Conservation (phyloP, 1,139 yeast species). For the Blastobotrys illinoisensis region DNA sequence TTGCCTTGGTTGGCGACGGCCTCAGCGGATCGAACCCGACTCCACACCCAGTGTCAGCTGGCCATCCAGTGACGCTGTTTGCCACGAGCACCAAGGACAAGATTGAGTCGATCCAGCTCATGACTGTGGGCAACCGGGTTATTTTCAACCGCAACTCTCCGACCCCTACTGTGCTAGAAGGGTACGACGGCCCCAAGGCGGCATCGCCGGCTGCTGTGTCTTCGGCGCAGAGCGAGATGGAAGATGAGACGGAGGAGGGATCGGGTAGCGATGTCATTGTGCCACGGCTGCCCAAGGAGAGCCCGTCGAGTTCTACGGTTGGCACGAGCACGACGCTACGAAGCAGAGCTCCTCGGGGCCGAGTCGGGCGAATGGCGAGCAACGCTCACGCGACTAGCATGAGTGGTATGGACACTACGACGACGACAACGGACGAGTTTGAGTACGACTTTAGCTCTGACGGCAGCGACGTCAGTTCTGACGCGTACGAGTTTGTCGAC, state of each 20-base stretch:
- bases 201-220: conserved; percentile 8
- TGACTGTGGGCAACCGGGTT: background rate
- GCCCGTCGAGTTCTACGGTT: conserved; percentile 12
- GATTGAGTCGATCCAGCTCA: background rate
- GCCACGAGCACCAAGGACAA: background rate
- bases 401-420: background rate
- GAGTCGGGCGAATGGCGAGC: background rate
- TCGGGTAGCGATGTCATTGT: conserved; percentile 15
- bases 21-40: background rate
- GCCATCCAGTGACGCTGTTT: background rate
- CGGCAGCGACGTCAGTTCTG: background rate
- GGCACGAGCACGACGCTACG: conserved; percentile 1
- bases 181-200: background rate
- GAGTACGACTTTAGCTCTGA: background rate
- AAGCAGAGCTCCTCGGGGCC: background rate
- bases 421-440: background rate
- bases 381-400: background rate
- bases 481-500: conserved; percentile 14
- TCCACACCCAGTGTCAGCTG: background rate
- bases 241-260: background rate
- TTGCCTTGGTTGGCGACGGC: background rate
- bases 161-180: background rate
- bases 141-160: background rate
- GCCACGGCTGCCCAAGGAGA: conserved; percentile 22
- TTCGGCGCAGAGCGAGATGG: conserved; percentile 4